These are phyloP conservation scores for Bolboschoenoplectus hybrid DNA, from an alignment of 202 grass and related monocot species.

Conservation along the genomic window DNA sequence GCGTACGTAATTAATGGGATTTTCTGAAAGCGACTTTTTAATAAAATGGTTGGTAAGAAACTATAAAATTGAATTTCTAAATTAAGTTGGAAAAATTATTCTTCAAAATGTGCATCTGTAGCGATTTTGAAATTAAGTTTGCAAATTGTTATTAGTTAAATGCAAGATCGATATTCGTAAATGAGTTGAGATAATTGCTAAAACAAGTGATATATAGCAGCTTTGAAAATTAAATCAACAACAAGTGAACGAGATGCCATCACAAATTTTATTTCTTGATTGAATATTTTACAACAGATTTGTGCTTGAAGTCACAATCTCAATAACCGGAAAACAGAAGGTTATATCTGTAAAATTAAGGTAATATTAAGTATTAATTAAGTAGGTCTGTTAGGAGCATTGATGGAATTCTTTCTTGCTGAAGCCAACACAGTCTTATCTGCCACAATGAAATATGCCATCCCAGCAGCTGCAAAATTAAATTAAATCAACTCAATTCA, in stretches of 20 bases:
- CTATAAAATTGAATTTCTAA: no score
- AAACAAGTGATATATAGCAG: neutral
- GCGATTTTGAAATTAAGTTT: no score
- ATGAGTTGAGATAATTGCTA: no score
- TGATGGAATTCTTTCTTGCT: conserved; percentile 56
- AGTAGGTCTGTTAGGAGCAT: neutral
- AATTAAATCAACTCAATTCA: neutral
- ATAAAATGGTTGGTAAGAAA: no score
- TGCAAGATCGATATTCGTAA: neutral
- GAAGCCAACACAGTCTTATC: conserved; percentile 65
- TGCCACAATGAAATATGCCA: conserved; percentile 67
- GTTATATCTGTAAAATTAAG: neutral
- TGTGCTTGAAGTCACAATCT: neutral
- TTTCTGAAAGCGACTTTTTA: no score
- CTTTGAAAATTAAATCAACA: neutral
- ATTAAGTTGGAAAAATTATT: no score
- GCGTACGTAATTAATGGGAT: no score
- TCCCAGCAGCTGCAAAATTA: conserved; percentile 48
- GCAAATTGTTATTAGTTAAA: neutral
- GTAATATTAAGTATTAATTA: neutral
- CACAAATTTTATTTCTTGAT: neutral
- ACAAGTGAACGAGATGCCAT: neutral
- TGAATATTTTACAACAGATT: neutral
- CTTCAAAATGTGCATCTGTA: no score
- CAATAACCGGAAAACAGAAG: neutral